Evolutionary conservation across 1,284 basidiomycete genomes (phyloP), one percentile per base, ranked within the genome.

Genomic region (Mixia osmundae): DNA sequence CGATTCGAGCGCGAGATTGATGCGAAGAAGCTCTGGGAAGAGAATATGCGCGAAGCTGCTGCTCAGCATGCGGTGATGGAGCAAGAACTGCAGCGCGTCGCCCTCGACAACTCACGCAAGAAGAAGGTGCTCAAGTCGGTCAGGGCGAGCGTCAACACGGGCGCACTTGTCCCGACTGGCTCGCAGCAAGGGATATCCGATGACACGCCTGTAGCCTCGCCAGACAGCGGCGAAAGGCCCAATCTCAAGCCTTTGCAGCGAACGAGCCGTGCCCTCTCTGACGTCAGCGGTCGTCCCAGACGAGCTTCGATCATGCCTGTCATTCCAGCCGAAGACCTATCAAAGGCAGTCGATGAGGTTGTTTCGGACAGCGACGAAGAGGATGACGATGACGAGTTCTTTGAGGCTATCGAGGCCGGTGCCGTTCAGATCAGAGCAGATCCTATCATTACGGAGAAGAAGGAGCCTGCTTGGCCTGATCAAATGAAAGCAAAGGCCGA

Each of bases 341-440:
- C 35, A n/a, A 20, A 12, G n/a, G 16, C 16, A n/a, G 10, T 25
- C 8, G 43, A 42, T 26, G 28, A 42, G 37, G 14, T 30, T 42
- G 25, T 47, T 14, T 30, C 39, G 12, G 62, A 62, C 8, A 64
- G 63, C 1, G 59, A 61, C 24, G 73, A 74, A 30, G 76, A 75
- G 1, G 82, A 87, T 45, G 78, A 80, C 35, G 82, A 87, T 50
- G 85, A 95, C 58, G 85, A 95, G 57, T 95, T 95, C 59, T 95
- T 91, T 51, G 89, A 95, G 54, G 85, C 87, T 14, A 85, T 94
- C 50, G 89, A 95, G 52, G 61, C 71, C 8, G 76, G 74, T 37
- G 67, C 63, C 21, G 60, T 87, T 0, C 76, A 25, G 7, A 5
- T 40, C 6, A 22, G 30, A 8, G 44, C 41, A 6, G 39, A 47